Conservation (phyloP, 495 filamentous ascomycete genomes). For the Terfezia boudieri region DNA sequence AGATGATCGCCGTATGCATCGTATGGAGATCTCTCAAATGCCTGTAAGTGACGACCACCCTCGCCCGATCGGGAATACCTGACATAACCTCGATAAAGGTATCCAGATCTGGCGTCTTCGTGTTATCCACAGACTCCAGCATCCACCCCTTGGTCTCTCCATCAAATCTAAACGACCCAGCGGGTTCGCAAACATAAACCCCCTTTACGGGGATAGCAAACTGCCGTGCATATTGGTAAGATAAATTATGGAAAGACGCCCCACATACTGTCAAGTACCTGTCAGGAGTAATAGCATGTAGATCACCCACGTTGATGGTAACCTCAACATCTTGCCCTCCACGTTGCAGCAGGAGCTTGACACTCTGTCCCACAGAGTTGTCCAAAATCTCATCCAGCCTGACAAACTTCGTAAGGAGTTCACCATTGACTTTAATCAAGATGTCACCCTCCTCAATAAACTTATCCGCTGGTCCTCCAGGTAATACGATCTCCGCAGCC, state of each 20-base stretch:
- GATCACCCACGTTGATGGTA: constrained; percentile 64
- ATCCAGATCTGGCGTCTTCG: constrained; percentile 63
- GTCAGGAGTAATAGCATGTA: constrained; percentile 88
- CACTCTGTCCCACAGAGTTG: constrained; percentile 51
- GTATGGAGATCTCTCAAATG: constrained; percentile 91
- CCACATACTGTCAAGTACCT: constrained; percentile 86
- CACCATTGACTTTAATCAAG: constrained; percentile 81
- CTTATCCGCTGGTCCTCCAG: constrained; percentile 63
- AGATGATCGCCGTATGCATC: constrained; percentile 71
- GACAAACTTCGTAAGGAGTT: constrained; percentile 83
- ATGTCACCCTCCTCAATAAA: constrained; percentile 89
- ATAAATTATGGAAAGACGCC: constrained; percentile 81
- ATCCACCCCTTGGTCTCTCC: constrained; percentile 72
- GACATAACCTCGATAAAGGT: constrained; percentile 85
- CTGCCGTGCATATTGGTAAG: constrained; percentile 83
- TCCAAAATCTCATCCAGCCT: constrained; percentile 86
- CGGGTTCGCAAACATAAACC: constrained; percentile 86
- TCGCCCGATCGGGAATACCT: constrained; percentile 64
- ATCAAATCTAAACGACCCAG: constrained; percentile 86
- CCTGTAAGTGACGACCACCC: constrained; percentile 85
- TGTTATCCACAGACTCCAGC: constrained; percentile 62
- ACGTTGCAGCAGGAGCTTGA: constrained; percentile 61
- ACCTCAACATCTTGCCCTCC: constrained; percentile 76
- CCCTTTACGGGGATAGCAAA: constrained; percentile 82
- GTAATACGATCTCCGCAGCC: constrained; percentile 83